Evolutionary conservation across 306 rosid genomes (phyloP).

Genomic region (Dryas drummondii): DNA sequence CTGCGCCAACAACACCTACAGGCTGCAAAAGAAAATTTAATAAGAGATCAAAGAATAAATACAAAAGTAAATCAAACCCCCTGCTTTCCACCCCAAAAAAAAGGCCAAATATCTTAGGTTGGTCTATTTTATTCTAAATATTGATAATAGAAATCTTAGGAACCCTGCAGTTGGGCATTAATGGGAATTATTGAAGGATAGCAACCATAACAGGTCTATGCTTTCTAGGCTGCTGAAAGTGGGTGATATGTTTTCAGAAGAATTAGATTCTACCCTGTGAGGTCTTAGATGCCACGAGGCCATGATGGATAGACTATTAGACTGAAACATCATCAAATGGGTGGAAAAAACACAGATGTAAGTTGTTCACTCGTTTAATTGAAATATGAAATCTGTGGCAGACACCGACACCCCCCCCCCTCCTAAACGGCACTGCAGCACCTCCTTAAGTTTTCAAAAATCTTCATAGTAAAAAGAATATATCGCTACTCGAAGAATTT

Average conservation of each 20-base stretch:
- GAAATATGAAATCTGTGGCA: no score
- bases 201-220: not conserved
- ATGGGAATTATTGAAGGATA: not conserved
- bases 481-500: not conserved
- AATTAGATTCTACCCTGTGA: not conserved
- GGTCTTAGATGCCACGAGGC: not conserved
- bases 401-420: not conserved
- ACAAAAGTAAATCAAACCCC: not conserved
- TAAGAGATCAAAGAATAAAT: not conserved
- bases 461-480: no score
- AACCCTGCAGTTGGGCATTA: constrained; percentile 9
- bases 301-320: not conserved
- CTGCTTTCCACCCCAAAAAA: constrained; percentile 10
- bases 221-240: not conserved
- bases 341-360: not conserved
- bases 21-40: constrained; percentile 60
- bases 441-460: no score
- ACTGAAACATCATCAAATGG: not conserved
- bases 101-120: not conserved
- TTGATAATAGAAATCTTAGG: not conserved
- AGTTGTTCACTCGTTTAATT: no score
- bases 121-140: not conserved
- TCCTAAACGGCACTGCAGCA: not conserved
- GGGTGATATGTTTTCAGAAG: not conserved
- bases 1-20: constrained; percentile 94